These are phyloP conservation scores for Fusarium sp. DNA, from an alignment of 2,329 filamentous ascomycete genomes.

Conservation along the genomic window DNA sequence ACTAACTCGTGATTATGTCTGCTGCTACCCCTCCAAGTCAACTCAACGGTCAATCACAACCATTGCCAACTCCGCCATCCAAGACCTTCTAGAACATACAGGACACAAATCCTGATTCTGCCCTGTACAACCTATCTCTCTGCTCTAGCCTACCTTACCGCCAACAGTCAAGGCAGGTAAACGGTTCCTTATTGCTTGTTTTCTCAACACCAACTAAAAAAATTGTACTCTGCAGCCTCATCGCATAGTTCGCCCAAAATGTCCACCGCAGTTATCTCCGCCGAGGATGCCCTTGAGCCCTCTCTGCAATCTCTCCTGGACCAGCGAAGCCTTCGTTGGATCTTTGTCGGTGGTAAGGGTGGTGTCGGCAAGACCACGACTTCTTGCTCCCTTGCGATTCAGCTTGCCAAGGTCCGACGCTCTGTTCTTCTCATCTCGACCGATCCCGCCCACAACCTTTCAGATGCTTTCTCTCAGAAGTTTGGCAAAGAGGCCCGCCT, in stretches of 20 bases:
- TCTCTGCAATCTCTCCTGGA: constrained; percentile 94
- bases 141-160: neutral
- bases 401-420: constrained; percentile 93
- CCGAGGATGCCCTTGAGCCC: constrained; percentile 84
- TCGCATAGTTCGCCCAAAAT: constrained; percentile 35
- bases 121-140: neutral
- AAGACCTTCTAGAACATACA: constrained; percentile 41
- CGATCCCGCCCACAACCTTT: constrained; percentile 97
- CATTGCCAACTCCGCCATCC: constrained; percentile 34
- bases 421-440: constrained; percentile 98
- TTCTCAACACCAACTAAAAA: neutral
- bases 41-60: neutral
- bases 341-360: constrained; percentile 98
- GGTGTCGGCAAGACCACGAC: constrained; percentile 99
- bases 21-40: constrained; percentile 30
- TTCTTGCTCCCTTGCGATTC: constrained; percentile 96
- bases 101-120: constrained; percentile 28
- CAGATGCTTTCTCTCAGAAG: constrained; percentile 97
- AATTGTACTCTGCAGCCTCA: neutral
- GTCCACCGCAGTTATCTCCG: constrained; percentile 53
- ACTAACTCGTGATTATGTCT: constrained; percentile 18
- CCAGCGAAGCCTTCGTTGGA: constrained; percentile 96
- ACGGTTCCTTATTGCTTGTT: neutral
- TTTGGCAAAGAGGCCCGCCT: constrained; percentile 98
- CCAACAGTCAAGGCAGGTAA: neutral